Evolutionary conservation across 164 flowering plant genomes (phyloP), one percentile per base, ranked within the genome.

Genomic region (Vitis amurensis): DNA sequence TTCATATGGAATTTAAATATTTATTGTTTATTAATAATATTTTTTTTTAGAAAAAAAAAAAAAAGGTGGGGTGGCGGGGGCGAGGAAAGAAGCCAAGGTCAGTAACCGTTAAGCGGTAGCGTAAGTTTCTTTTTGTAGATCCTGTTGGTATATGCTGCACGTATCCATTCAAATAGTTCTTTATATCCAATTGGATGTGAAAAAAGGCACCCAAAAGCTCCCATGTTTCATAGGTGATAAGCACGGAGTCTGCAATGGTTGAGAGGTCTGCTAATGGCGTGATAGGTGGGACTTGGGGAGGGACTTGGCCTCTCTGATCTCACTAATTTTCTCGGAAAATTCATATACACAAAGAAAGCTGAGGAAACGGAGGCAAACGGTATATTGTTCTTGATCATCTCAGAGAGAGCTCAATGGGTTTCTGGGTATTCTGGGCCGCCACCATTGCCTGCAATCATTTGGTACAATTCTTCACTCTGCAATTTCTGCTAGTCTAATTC

Each of bases 231-330:
- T 16, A 37, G 44, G 44, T 37, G 44, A 37, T 6, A 37, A 0
- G 44, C 44, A 3, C 6, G 7, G 44, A 37, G 44, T 71, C 9
- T 74, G 78, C 77, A 66, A 84, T 85, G 90, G 70, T 79, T 75
- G 73, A 19, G 57, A 59, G 78, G 51, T 72, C 71, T 47, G 65
- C 59, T 61, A 47, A 87, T 82, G 88, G 81, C 47, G 71, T 85
- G 80, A 82, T 65, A 67, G 75, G 55, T 65, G 79, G 80, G 79
- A 37, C 76, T 80, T 80, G 74, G 82, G 77, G 85, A 84, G 86
- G 80, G 76, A 62, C 59, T 66, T 58, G 55, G 75, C 81, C 79
- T 81, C 84, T 70, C 78, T 81, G 74, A 81, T 69, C 74, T 71
- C 72, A 27, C 31, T 49, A 29, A 14, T 31, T 59, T 47, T 37